These are phyloP conservation scores for Penicillium chermesinum DNA, from an alignment of 495 filamentous ascomycete genomes.

Conservation along the genomic window DNA sequence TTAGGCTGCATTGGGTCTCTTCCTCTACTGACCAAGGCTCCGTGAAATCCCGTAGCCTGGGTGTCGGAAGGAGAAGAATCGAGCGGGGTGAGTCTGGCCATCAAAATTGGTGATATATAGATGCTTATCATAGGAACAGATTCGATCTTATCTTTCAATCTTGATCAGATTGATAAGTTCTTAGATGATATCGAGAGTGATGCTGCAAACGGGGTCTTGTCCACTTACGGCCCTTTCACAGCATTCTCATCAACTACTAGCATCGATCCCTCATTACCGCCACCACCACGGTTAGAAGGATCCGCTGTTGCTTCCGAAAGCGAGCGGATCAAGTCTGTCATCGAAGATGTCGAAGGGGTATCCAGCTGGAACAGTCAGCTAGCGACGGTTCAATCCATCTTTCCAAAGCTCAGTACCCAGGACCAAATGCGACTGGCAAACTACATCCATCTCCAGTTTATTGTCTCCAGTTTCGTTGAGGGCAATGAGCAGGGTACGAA, in stretches of 20 bases:
- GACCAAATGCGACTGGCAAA: not conserved
- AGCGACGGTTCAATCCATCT: not conserved
- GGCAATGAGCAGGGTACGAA: not conserved
- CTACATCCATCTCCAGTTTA: not conserved
- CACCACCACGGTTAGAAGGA: no score
- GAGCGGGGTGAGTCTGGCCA: not conserved
- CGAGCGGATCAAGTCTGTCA: not conserved
- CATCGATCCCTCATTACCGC: not conserved
- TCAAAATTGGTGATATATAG: no score
- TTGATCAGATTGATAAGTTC: not conserved
- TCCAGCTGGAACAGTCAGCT: not conserved
- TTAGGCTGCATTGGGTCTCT: not conserved
- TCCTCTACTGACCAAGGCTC: not conserved
- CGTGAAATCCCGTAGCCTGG: not conserved
- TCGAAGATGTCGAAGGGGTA: not conserved
- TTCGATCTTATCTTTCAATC: not conserved
- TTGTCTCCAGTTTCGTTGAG: not conserved
- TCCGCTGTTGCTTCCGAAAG: not conserved
- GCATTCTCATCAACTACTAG: not conserved
- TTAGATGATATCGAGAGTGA: not conserved
- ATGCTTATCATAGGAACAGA: no score
- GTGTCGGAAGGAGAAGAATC: not conserved
- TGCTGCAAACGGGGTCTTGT: not conserved
- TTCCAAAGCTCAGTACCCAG: not conserved
- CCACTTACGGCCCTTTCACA: not conserved